These are phyloP conservation scores for Cladosporium sphaerospermum DNA, from an alignment of 2,329 filamentous ascomycete genomes.

Conservation along the genomic window DNA sequence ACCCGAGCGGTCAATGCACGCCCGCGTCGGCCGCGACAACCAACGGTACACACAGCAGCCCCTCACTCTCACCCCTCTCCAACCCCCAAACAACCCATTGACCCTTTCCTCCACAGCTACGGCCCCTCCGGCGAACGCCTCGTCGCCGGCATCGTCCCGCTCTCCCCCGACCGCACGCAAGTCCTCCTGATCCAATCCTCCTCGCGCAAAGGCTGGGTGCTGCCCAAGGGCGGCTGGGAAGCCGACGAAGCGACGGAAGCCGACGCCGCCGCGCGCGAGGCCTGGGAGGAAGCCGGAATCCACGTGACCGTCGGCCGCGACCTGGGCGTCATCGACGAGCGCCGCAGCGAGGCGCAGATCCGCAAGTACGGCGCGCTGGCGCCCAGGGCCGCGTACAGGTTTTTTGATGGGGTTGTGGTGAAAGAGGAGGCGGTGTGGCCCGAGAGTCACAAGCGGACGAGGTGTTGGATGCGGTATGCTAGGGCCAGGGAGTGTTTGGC, in stretches of 20 bases:
- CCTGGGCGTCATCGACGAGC: constrained; percentile 80
- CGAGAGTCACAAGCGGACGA: constrained; percentile 82
- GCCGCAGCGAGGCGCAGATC: constrained; percentile 44
- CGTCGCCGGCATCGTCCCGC: constrained; percentile 87
- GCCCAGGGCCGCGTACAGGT: constrained; percentile 72
- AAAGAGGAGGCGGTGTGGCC: constrained; percentile 86
- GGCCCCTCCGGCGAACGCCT: constrained; percentile 86
- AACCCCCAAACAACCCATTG: background rate
- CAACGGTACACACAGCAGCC: constrained; percentile 49
- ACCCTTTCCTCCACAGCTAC: constrained; percentile 56
- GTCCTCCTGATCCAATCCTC: constrained; percentile 93
- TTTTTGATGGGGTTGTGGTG: constrained; percentile 82
- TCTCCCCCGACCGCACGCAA: constrained; percentile 77
- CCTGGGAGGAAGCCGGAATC: constrained; percentile 97
- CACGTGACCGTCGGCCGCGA: constrained; percentile 77
- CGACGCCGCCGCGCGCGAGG: constrained; percentile 79
- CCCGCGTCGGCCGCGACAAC: constrained; percentile 68
- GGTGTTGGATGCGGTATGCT: constrained; percentile 81
- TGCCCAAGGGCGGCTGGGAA: constrained; percentile 98
- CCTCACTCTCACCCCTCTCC: background rate
- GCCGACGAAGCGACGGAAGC: constrained; percentile 82
- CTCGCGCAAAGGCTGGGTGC: constrained; percentile 84
- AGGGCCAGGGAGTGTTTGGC: constrained; percentile 74
- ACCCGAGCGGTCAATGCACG: constrained; percentile 50
- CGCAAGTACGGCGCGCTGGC: constrained; percentile 40